These are phyloP conservation scores for Hypoxylon lienhwacheense DNA, from an alignment of 495 filamentous ascomycete genomes.

Conservation along the genomic window DNA sequence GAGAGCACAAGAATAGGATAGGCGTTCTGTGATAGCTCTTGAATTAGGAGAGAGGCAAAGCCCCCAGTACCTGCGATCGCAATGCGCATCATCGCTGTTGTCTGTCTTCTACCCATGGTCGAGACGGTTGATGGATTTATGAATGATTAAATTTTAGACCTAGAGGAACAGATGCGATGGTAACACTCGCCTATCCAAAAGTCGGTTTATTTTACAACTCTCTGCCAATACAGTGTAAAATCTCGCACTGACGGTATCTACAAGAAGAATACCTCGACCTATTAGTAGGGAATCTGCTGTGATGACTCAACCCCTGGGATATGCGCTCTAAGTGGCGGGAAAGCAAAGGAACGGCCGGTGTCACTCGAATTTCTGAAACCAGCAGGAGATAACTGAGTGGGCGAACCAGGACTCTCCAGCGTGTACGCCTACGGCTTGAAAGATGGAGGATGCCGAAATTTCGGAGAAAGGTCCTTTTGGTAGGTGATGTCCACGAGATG, in stretches of 20 bases:
- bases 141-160: constrained; percentile 13
- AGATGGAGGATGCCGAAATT: constrained; percentile 35
- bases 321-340: constrained; percentile 29
- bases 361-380: constrained; percentile 34
- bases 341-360: constrained; percentile 27
- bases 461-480: constrained; percentile 17
- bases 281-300: constrained; percentile 26
- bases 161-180: constrained; percentile 6
- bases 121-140: constrained; percentile 14
- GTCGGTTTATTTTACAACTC: not conserved
- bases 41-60: constrained; percentile 64
- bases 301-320: constrained; percentile 37
- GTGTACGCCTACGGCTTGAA: constrained; percentile 18
- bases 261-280: constrained; percentile 27
- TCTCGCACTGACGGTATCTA: constrained; percentile 30
- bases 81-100: constrained; percentile 63
- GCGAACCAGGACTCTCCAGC: constrained; percentile 21
- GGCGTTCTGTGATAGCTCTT: constrained; percentile 58
- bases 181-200: constrained; percentile 19
- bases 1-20: constrained; percentile 72
- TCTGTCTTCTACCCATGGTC: constrained; percentile 43
- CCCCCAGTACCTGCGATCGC: constrained; percentile 73
- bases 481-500: constrained; percentile 26
- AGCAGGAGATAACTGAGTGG: constrained; percentile 27
- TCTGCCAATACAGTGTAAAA: constrained; percentile 25